phyloP scores from a whole-genome alignment of 2,329 filamentous ascomycete genomes.

The Zasmidium angulare region DNA sequence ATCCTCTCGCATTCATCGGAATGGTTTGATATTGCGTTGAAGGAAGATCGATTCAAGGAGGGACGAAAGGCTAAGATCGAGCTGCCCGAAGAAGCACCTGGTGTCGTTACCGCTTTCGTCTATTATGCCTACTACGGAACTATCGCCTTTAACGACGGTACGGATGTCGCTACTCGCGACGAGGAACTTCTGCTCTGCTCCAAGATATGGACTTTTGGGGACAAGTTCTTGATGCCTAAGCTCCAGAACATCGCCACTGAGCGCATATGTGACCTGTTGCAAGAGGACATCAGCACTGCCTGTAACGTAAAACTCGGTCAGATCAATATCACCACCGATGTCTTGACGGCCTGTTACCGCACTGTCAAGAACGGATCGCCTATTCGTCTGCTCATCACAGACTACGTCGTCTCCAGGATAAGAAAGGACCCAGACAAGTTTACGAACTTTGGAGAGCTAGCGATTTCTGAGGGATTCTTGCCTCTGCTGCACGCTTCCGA shows the following conservation, averaged over 20 bases:
- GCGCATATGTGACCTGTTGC: background rate
- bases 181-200: background rate
- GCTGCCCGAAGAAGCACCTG: background rate
- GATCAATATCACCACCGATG: too few species aligned
- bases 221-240: background rate
- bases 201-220: constrained; percentile 2
- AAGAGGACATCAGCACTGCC: background rate
- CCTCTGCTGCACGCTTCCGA: background rate
- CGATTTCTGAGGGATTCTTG: background rate
- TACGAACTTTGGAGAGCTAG: background rate
- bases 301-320: too few species aligned
- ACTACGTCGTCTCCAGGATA: background rate
- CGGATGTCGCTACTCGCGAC: background rate
- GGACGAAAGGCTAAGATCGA: background rate
- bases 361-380: background rate
- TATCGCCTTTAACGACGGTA: background rate
- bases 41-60: background rate
- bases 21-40: constrained; percentile 1
- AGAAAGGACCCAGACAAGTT: background rate
- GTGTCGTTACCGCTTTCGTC: background rate
- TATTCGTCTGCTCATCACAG: background rate
- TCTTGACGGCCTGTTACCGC: background rate
- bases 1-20: background rate
- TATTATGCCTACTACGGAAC: background rate
- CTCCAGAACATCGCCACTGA: background rate